A percentile compares a stretch with the other conserved stretches of the same genome.
Conservation (phyloP, 495 filamentous ascomycete genomes). For the Xylaria longipes region DNA sequence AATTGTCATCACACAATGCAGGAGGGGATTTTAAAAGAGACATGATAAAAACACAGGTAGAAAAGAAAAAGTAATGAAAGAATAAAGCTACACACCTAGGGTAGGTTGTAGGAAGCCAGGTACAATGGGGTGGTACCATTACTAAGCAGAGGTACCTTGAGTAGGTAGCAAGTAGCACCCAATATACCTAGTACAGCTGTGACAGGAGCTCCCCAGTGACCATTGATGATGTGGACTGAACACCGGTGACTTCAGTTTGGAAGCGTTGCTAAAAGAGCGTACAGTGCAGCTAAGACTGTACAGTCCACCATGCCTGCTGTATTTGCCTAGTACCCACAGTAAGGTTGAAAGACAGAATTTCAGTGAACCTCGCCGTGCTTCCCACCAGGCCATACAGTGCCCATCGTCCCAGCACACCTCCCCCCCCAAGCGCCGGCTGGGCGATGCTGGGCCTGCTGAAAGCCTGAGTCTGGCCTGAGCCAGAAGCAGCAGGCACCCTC, state of each 20-base stretch:
- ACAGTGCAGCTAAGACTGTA: not conserved
- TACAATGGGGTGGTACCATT: conserved; percentile 7
- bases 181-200: not conserved
- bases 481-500: conserved; percentile 20
- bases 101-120: not conserved
- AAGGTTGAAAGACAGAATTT: not conserved
- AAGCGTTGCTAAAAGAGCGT: not conserved
- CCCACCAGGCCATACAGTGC: conserved; percentile 4
- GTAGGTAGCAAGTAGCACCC: too few species aligned
- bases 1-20: not conserved
- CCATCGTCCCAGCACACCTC: not conserved
- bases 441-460: conserved; percentile 8
- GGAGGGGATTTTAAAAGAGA: not conserved
- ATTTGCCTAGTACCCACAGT: conserved; percentile 3
- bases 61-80: not conserved
- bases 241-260: not conserved
- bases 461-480: conserved; percentile 13
- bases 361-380: not conserved
- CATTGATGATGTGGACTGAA: not conserved
- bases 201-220: not conserved
- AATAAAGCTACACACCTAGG: not conserved
- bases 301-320: not conserved
- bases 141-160: not conserved
- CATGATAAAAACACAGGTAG: not conserved
- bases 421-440: not conserved